Conservation (phyloP, 192 early-diverging fungal genomes). For the Entomortierella chlamydospora region DNA sequence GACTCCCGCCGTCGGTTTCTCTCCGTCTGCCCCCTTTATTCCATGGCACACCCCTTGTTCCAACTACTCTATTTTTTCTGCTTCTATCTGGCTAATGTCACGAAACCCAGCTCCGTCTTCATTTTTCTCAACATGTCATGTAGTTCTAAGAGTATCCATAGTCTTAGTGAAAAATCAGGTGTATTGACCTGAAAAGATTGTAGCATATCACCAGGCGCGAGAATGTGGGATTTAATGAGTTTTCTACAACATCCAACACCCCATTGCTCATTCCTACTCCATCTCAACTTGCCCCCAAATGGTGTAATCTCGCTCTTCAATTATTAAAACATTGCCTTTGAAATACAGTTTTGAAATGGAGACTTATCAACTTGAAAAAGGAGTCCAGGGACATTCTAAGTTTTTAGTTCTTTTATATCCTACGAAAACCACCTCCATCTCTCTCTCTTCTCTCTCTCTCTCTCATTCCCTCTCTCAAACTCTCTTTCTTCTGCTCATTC, state of each 20-base stretch:
- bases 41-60: conserved; percentile 36
- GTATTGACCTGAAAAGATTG: no score
- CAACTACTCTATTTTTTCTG: not conserved
- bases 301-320: no score
- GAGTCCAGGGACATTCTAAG: not conserved
- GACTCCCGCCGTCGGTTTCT: not conserved
- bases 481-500: not conserved
- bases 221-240: no score
- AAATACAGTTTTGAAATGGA: no score
- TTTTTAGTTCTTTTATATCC: conserved; percentile 11
- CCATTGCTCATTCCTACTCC: no score
- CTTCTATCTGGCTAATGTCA: not conserved
- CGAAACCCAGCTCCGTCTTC: not conserved
- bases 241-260: no score
- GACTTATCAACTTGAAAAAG: not conserved
- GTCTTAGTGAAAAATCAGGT: no score
- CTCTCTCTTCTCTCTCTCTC: conserved; percentile 3
- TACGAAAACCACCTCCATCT: conserved; percentile 3
- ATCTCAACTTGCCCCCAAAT: no score
- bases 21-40: conserved; percentile 12
- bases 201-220: no score
- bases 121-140: no score
- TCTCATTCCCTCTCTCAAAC: not conserved
- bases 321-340: no score
- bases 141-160: no score